These are phyloP conservation scores for Nakaseomyces kungkrabaensis DNA, from an alignment of 1,139 yeast genomes.

Conservation along the genomic window DNA sequence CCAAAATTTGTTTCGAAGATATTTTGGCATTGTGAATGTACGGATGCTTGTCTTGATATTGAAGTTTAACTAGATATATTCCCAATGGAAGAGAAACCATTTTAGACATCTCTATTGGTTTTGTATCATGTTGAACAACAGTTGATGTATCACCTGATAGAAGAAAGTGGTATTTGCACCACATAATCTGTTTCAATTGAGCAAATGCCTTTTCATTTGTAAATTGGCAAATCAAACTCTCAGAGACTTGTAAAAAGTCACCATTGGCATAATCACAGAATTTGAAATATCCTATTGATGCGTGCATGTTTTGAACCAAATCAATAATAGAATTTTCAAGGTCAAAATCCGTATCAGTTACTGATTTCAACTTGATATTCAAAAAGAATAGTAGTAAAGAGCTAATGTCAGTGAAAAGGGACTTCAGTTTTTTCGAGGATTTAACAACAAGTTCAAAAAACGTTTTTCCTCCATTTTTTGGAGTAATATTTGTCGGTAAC, in stretches of 20 bases:
- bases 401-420: conserved; percentile 38
- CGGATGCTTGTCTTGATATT: conserved; percentile 52
- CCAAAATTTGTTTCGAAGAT: conserved; percentile 65
- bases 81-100: conserved; percentile 50
- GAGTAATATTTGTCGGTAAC: conserved; percentile 1
- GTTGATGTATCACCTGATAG: conserved; percentile 48
- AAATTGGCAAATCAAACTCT: conserved; percentile 41
- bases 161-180: conserved; percentile 66
- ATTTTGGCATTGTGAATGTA: conserved; percentile 43
- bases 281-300: conserved; percentile 57
- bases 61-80: conserved; percentile 50
- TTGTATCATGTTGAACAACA: conserved; percentile 62
- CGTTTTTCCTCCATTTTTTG: conserved; percentile 16
- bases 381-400: conserved; percentile 32
- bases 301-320: conserved; percentile 53
- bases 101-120: conserved; percentile 34
- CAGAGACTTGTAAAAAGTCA: conserved; percentile 48
- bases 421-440: conserved; percentile 40
- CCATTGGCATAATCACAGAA: conserved; percentile 65
- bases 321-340: conserved; percentile 7
- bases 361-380: conserved; percentile 24
- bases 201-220: conserved; percentile 35
- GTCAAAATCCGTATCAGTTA: conserved; percentile 17
- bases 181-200: conserved; percentile 67
- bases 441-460: conserved; percentile 27